A percentile compares a stretch with the other conserved stretches of the same genome.
Conservation (phyloP, 2,329 filamentous ascomycete species). For the Aspergillus uvarum region DNA sequence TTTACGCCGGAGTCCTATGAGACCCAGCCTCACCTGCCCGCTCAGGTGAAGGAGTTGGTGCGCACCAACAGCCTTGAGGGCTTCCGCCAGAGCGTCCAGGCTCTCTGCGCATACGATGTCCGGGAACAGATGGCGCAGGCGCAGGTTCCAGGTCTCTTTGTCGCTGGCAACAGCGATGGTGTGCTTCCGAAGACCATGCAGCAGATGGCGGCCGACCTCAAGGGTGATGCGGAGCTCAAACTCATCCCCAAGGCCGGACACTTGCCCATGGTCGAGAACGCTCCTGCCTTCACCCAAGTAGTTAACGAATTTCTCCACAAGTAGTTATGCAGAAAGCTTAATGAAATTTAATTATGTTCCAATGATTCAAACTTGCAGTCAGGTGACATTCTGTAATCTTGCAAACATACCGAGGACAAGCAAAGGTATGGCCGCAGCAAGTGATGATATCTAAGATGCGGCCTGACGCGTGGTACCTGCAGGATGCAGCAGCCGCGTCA, state of each 20-base stretch:
- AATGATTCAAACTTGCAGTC: not conserved
- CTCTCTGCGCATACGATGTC: slow-evolving; percentile 54
- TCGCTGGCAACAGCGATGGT: slow-evolving; percentile 72
- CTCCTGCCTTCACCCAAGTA: slow-evolving; percentile 64
- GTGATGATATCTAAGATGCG: too few species aligned
- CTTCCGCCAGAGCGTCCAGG: slow-evolving; percentile 78
- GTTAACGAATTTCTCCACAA: slow-evolving; percentile 57
- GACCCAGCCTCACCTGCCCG: slow-evolving; percentile 50
- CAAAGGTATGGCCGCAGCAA: too few species aligned
- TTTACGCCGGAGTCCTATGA: slow-evolving; percentile 64
- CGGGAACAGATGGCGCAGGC: slow-evolving; percentile 42
- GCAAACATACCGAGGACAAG: too few species aligned
- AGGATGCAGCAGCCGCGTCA: too few species aligned
- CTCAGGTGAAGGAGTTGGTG: slow-evolving; percentile 67
- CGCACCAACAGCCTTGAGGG: slow-evolving; percentile 66
- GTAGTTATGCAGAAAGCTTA: slow-evolving; percentile 73
- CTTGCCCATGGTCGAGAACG: slow-evolving; percentile 79
- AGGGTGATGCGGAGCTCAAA: slow-evolving; percentile 59
- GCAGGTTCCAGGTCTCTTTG: slow-evolving; percentile 56
- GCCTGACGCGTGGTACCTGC: too few species aligned
- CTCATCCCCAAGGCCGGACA: slow-evolving; percentile 72
- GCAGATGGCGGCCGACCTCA: slow-evolving; percentile 63
- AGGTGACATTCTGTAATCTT: too few species aligned
- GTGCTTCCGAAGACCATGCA: slow-evolving; percentile 78
- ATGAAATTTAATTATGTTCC: slow-evolving; percentile 88